Evolutionary conservation across 164 flowering plant species (phyloP).

Genomic region (Hamamelis virginiana): DNA sequence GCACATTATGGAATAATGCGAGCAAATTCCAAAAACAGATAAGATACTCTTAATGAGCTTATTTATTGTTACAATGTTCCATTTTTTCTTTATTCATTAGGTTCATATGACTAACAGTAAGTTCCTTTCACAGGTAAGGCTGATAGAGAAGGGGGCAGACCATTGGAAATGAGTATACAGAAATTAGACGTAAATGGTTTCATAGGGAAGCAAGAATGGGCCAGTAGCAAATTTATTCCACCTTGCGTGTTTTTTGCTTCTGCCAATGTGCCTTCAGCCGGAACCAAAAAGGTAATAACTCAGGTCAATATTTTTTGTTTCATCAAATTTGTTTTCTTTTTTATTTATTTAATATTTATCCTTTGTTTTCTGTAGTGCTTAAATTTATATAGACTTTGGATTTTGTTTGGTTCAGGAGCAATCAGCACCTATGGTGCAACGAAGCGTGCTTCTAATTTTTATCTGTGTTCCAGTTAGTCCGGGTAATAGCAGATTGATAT

Average conservation of each 20-base stretch:
- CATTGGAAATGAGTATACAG: constrained; percentile 52
- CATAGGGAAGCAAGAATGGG: constrained; percentile 42
- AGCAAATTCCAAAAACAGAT: constrained; percentile 40
- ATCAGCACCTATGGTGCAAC: constrained; percentile 16
- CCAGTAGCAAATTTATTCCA: constrained; percentile 46
- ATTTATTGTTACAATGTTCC: neutral
- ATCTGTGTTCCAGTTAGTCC: constrained; percentile 88
- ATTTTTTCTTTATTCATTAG: neutral
- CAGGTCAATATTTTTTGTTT: too few relatives aligned
- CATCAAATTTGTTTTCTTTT: too few relatives aligned
- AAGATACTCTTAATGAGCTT: constrained; percentile 22
- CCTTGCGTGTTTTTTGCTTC: constrained; percentile 60
- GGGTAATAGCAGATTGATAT: constrained; percentile 83
- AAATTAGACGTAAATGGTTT: constrained; percentile 55
- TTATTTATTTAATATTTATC: too few relatives aligned
- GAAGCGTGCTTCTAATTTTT: constrained; percentile 46
- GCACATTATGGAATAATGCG: constrained; percentile 82
- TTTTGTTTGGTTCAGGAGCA: constrained; percentile 28
- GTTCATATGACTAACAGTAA: constrained; percentile 15
- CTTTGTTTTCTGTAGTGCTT: neutral
- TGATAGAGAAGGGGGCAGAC: constrained; percentile 86
- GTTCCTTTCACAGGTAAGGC: constrained; percentile 44
- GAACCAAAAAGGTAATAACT: constrained; percentile 33
- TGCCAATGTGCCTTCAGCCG: constrained; percentile 21
- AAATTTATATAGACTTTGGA: neutral